Evolutionary conservation across 2,329 filamentous ascomycete species (phyloP).

Genomic region (Colletotrichum eremochloae): DNA sequence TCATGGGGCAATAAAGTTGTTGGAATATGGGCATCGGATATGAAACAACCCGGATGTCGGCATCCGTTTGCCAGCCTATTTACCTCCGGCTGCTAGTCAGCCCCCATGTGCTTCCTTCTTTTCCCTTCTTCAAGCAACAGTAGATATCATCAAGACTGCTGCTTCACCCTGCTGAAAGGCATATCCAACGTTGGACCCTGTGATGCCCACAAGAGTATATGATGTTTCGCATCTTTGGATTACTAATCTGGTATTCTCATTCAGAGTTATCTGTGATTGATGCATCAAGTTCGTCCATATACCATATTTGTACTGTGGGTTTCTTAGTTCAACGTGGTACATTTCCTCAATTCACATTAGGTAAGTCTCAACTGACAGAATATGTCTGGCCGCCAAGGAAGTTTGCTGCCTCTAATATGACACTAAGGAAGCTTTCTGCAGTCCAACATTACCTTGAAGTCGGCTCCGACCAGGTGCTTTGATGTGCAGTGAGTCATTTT

Average conservation of each 20-base stretch:
- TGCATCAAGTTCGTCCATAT: not conserved
- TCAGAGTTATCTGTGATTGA: not conserved
- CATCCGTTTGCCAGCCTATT: too few relatives aligned
- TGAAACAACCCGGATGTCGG: too few relatives aligned
- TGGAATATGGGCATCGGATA: too few relatives aligned
- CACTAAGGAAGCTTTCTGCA: not conserved
- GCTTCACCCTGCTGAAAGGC: too few relatives aligned
- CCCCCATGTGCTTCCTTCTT: too few relatives aligned
- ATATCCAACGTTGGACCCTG: too few relatives aligned
- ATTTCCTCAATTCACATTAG: not conserved
- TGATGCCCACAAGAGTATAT: too few relatives aligned
- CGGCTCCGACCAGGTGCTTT: not conserved
- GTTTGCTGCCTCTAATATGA: not conserved
- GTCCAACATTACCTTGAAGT: not conserved
- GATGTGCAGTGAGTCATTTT: not conserved
- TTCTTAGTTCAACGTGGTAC: not conserved
- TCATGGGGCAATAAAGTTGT: not conserved
- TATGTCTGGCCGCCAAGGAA: not conserved
- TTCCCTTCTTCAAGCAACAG: too few relatives aligned
- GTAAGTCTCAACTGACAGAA: not conserved
- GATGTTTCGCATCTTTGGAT: not conserved
- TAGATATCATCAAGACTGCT: too few relatives aligned
- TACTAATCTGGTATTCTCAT: not conserved
- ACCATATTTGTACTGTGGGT: not conserved
- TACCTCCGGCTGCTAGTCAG: too few relatives aligned